Percentiles rank a stretch among this genome's conserved stretches.
These are phyloP conservation scores for Antarctomyces pellizariae DNA, from an alignment of 495 filamentous ascomycete genomes.

Conservation along the genomic window DNA sequence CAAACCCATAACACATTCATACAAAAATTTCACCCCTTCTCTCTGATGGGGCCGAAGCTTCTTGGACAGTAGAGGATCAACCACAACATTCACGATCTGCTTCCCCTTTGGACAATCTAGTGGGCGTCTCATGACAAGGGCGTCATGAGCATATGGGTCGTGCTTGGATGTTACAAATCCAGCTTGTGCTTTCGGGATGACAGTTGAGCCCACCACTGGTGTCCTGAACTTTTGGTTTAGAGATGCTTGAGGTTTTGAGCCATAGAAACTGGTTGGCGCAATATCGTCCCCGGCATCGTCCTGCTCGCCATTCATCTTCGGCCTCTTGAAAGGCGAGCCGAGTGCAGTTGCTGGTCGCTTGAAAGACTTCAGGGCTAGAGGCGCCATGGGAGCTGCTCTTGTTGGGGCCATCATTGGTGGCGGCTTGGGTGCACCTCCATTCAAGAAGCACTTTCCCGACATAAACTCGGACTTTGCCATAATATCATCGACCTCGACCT, in stretches of 20 bases:
- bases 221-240: constrained; percentile 38
- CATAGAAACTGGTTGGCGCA: constrained; percentile 6
- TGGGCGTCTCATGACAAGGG: constrained; percentile 49
- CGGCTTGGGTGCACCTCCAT: constrained; percentile 5
- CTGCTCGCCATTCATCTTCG: no score
- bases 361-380: constrained; percentile 1
- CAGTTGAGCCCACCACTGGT: constrained; percentile 31
- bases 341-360: no score
- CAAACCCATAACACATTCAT: constrained; percentile 73
- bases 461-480: constrained; percentile 40
- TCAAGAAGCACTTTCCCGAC: constrained; percentile 28
- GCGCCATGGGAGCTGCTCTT: neutral
- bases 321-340: no score
- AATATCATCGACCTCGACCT: constrained; percentile 46
- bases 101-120: constrained; percentile 32
- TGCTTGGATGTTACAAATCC: constrained; percentile 35
- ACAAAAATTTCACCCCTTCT: constrained; percentile 55
- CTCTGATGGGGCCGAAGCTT: constrained; percentile 53
- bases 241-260: no score
- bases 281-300: no score
- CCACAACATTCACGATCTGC: constrained; percentile 54
- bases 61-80: constrained; percentile 46
- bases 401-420: constrained; percentile 3
- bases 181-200: constrained; percentile 20
- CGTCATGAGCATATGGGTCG: constrained; percentile 33